Conservation (phyloP, 225 moss, liverwort and hornwort genomes). For the Neckera pumila region DNA sequence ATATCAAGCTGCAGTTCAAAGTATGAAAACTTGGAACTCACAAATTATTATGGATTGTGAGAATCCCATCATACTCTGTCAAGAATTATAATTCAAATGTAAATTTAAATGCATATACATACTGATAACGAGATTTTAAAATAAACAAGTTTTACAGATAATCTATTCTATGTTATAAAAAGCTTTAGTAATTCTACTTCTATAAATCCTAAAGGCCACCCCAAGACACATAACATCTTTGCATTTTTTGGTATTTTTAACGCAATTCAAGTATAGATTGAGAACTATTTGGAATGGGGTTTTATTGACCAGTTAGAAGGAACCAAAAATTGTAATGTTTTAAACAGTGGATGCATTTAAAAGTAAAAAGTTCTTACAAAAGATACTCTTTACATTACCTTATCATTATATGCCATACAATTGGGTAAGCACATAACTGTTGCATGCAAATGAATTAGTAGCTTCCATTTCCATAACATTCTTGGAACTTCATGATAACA, state of each 20-base stretch:
- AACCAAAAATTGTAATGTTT: background rate
- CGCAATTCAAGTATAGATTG: rapidly evolving
- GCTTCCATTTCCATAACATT: background rate
- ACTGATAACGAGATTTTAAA: too few species aligned
- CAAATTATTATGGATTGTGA: background rate
- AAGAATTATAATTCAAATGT: background rate
- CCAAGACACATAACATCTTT: background rate
- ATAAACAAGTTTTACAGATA: too few species aligned
- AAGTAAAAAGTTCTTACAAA: background rate
- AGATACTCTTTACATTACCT: background rate
- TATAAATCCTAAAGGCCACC: rapidly evolving
- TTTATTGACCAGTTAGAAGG: background rate
- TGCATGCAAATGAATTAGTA: background rate
- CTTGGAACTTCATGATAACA: background rate
- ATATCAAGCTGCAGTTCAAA: too few species aligned
- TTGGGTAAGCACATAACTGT: rapidly evolving
- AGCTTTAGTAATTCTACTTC: background rate
- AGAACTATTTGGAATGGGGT: too few species aligned
- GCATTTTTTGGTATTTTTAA: background rate
- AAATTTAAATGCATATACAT: too few species aligned
- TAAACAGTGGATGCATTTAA: background rate
- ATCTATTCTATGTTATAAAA: background rate
- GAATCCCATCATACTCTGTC: rapidly evolving
- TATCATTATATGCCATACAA: background rate
- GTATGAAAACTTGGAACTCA: background rate